Base-by-base conservation (phyloP, 257 asterid genomes). In the Przewalskia tangutica region DNA sequence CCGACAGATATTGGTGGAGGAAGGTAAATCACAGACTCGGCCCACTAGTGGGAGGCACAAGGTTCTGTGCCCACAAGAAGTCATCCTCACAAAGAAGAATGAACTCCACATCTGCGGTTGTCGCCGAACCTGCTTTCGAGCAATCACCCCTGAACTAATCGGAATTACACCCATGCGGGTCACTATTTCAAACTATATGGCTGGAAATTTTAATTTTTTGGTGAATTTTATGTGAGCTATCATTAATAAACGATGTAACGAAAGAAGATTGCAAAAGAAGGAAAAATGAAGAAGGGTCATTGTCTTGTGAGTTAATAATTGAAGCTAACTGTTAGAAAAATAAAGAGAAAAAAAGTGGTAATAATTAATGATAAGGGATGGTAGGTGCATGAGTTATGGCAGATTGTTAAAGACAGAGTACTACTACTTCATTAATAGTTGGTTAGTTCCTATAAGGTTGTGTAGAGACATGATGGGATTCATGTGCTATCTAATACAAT, bases 281-380 rank as follows among this genome's bases (percentile, higher is more conserved):
- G 40, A 71, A 51, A 4, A 62, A 8, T 1, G 20, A 8, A 13
- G 4, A 73, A 48, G 36, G 79, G 60, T 48, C 60, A 58, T 82
- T 79, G 79, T 84, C 83, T 59, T 66, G 84, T 58, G 86, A 56
- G 54, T 82, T 86, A 83, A 88, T 85, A 83, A 81, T 83, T 88
- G 90, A 86, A 87, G 82, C 44, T 64, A 89, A 86, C 84, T 84
- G 65, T 62, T 86, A 82, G 42, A 55, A 51, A 58, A 81, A 53
- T 63, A 70, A 70, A 18, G 56, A 44, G 8, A 4, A 42, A 44
- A 44, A 13, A 60, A 20, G 12, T 56, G 13, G 11, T 32, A 64
- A 13, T 32, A 66, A 83, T 65, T 34, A 63, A 60, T 87, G 80
- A 79, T 75, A 27, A 27, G 32, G 80, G 50, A 58, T 77, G 83